phyloP scores from a whole-genome alignment of 768 basidiomycete species.

The Rhizopogon vulgaris region DNA sequence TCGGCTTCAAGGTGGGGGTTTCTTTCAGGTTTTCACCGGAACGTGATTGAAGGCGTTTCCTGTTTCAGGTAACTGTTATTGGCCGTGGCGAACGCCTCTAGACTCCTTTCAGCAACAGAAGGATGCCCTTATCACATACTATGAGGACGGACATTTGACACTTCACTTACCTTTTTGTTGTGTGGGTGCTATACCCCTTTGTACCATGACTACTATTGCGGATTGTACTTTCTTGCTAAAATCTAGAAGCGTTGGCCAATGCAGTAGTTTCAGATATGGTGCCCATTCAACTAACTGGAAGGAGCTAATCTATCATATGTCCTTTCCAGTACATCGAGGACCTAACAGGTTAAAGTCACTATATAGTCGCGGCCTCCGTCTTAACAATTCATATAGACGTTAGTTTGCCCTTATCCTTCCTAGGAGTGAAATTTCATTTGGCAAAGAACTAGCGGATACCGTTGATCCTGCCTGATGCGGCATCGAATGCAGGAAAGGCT shows the following conservation, averaged over 20 bases:
- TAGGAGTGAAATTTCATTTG: no score
- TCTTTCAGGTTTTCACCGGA: background rate
- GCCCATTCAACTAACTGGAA: no score
- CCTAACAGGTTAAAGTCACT: background rate
- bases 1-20: slow-evolving; percentile 76
- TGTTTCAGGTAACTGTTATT: slow-evolving; percentile 47
- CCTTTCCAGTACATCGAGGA: background rate
- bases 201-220: background rate
- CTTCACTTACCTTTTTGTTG: background rate
- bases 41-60: slow-evolving; percentile 4
- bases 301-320: background rate
- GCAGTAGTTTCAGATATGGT: background rate
- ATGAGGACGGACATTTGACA: background rate
- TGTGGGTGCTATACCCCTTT: background rate
- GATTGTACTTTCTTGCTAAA: background rate
- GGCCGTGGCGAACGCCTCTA: slow-evolving; percentile 46
- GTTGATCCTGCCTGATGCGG: no score
- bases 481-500: background rate
- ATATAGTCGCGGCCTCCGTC: no score
- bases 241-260: background rate
- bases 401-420: no score
- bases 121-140: slow-evolving; percentile 7
- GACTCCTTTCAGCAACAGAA: slow-evolving; percentile 1
- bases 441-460: no score
- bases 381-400: background rate